These are phyloP conservation scores for Volvox reticuliferus DNA, from an alignment of 139 green algal genomes.

Conservation along the genomic window DNA sequence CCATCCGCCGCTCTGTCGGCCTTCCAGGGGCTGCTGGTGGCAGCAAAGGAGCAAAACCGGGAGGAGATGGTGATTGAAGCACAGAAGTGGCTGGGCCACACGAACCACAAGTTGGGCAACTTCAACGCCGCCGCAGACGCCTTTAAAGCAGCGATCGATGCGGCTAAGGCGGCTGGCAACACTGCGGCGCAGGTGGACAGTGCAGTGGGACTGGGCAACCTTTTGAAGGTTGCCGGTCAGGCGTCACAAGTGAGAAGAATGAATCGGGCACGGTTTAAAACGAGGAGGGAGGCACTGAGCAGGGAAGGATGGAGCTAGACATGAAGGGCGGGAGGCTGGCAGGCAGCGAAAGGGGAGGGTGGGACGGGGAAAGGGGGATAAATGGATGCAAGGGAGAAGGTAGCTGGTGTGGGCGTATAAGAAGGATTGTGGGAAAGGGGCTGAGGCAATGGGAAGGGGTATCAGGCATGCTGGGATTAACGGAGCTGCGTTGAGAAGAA, in stretches of 20 bases:
- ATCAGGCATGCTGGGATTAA: too few relatives aligned
- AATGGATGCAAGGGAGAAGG: too few relatives aligned
- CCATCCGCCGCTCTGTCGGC: background rate
- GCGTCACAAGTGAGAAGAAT: background rate
- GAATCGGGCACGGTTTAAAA: too few relatives aligned
- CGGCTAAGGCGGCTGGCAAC: slow-evolving; percentile 19
- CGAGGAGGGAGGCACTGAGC: too few relatives aligned
- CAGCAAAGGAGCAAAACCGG: background rate
- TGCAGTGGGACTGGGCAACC: slow-evolving; percentile 42
- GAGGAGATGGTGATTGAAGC: slow-evolving; percentile 22
- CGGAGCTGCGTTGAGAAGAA: too few relatives aligned
- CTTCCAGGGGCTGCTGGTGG: slow-evolving; percentile 10
- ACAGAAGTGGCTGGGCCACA: slow-evolving; percentile 49
- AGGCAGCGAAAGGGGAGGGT: too few relatives aligned
- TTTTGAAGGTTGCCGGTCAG: slow-evolving; percentile 28
- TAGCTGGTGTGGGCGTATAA: too few relatives aligned
- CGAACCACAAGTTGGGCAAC: slow-evolving; percentile 38
- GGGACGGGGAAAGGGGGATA: too few relatives aligned
- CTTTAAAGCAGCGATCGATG: slow-evolving; percentile 25
- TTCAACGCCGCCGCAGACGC: slow-evolving; percentile 12
- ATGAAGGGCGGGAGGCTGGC: too few relatives aligned
- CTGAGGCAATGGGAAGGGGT: too few relatives aligned
- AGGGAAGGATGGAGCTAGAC: background rate
- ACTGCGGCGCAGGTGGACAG: slow-evolving; percentile 36
- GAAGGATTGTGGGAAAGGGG: too few relatives aligned